Base-by-base conservation (phyloP, 2,329 filamentous ascomycete genomes). In the Colletotrichum phormii region DNA sequence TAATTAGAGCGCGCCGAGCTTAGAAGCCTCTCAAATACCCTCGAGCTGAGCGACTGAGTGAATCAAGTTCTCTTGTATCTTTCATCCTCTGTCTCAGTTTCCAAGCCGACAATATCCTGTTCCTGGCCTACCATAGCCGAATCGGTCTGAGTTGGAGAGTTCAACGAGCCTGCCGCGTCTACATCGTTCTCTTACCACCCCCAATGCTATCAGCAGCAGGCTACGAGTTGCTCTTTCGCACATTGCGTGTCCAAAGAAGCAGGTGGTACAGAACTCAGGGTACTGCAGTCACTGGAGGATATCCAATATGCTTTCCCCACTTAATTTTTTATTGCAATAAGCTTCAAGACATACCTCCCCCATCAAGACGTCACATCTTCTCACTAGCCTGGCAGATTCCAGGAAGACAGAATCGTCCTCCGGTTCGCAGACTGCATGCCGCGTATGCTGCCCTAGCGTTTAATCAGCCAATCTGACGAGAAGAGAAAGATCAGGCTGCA, bases 371-470 rank as follows among this genome's bases (percentile, higher is more conserved):
- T 61, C 46, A 26, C 33, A 55, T 46, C 58, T 33, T n/a, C 35
- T 46, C 29, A 7, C 22, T 15, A 9, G 12, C 24, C 26, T 15
- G 33, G 11, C 54, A 31, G 18, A 26, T 22, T n/a, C 2, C 22
- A 13, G 11, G 29, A 29, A n/a, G 60, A 18, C 24, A 35, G 29
- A 59, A 37, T 31, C 18, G 60, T 42, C 22, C 67, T 29, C 58
- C 18, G 60, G 12, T 51, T 51, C 26, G 29, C 29, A 11, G 59
- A 33, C 55, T 35, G 22, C 26, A 51, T 57, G 15, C 22, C 68
- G 46, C 12, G n/a, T 67, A 3, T 57, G 35, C 63, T 67, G 49
- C 49, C 57, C 33, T 61, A 51, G 64, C 68, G 63, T 66, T 55
- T 67, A 35, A n/a, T 62, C 15, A 24, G 18, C 55, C 64, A 71